A percentile compares a stretch with the other conserved stretches of the same genome.
Evolutionary conservation across 257 asterid species (phyloP).

Genomic region (Capsicum baccatum): DNA sequence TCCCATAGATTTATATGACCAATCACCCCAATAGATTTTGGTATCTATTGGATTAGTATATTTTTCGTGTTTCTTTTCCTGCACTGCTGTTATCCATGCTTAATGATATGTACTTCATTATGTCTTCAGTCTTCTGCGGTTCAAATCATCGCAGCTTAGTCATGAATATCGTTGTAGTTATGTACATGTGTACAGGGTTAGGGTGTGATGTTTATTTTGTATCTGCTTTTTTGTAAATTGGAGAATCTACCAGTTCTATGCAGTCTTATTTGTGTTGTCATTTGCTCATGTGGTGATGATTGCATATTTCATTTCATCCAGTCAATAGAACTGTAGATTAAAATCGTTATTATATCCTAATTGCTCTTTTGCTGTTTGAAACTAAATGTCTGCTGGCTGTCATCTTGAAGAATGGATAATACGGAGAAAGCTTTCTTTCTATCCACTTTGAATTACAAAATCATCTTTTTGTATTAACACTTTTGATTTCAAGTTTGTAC

Average conservation of each 20-base stretch:
- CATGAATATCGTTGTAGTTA: neutral
- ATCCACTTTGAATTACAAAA: neutral
- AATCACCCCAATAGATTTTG: neutral
- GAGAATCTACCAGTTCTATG: slow-evolving; percentile 11
- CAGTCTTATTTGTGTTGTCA: neutral
- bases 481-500: neutral
- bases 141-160: slow-evolving; percentile 3
- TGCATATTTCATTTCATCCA: slow-evolving; percentile 7
- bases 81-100: neutral
- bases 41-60: neutral
- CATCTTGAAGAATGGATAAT: neutral
- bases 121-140: neutral
- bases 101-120: neutral
- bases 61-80: neutral
- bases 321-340: neutral
- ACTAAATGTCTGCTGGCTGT: neutral
- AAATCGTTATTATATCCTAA: neutral
- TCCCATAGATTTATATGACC: neutral
- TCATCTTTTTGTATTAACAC: neutral
- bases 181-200: neutral
- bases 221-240: neutral
- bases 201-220: neutral
- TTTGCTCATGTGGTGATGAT: neutral
- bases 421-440: neutral
- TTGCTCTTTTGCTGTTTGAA: slow-evolving; percentile 19